Conservation (phyloP, 768 basidiomycete genomes). For the Termitomyces sp. region DNA sequence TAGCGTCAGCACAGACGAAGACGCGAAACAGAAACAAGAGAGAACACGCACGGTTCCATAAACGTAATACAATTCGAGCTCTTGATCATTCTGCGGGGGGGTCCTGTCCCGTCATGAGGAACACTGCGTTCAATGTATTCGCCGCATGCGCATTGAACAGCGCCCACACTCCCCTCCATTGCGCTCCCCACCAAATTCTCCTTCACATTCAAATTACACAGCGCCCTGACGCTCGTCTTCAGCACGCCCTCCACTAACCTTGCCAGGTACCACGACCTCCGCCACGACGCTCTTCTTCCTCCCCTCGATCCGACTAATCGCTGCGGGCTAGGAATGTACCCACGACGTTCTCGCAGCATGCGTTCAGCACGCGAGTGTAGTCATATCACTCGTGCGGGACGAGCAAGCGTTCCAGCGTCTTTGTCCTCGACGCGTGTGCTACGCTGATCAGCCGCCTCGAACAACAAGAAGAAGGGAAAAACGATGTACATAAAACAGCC, state of each 20-base stretch:
- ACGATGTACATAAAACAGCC: slow-evolving; percentile 79
- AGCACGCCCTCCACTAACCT: slow-evolving; percentile 80
- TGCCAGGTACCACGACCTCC: slow-evolving; percentile 88
- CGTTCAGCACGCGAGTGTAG: slow-evolving; percentile 89
- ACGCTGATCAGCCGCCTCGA: slow-evolving; percentile 6
- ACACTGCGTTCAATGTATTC: slow-evolving; percentile 94
- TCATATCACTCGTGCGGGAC: slow-evolving; percentile 86
- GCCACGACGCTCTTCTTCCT: slow-evolving; percentile 97
- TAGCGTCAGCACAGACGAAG: not conserved
- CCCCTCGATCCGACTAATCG: slow-evolving; percentile 96
- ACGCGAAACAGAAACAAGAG: slow-evolving; percentile 3
- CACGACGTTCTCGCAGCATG: slow-evolving; percentile 98
- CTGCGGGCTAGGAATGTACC: slow-evolving; percentile 93
- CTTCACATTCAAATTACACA: slow-evolving; percentile 91
- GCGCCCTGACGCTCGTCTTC: slow-evolving; percentile 88
- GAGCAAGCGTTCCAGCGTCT: slow-evolving; percentile 77
- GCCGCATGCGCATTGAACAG: slow-evolving; percentile 98
- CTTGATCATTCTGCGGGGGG: slow-evolving; percentile 99
- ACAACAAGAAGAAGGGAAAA: not conserved
- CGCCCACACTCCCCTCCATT: slow-evolving; percentile 97
- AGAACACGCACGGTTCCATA: slow-evolving; percentile 87
- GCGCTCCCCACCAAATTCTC: slow-evolving; percentile 97
- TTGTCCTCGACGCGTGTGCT: slow-evolving; percentile 83
- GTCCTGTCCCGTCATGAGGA: slow-evolving; percentile 95
- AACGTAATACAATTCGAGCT: slow-evolving; percentile 98